Evolutionary conservation across 768 basidiomycete genomes (phyloP).

Genomic region (Glaciozyma martinii): DNA sequence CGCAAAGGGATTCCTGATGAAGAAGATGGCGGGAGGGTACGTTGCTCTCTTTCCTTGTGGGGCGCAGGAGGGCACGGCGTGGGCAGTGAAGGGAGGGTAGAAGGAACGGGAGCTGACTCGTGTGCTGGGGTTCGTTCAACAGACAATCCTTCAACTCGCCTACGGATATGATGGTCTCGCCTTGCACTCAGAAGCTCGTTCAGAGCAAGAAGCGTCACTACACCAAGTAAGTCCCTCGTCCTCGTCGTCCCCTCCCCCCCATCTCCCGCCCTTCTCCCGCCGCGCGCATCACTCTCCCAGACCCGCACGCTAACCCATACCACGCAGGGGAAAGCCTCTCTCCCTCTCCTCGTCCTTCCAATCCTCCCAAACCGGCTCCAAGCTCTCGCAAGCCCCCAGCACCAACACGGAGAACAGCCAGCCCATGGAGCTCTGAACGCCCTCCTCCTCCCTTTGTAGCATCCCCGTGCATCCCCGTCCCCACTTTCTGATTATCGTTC

Average conservation of each 20-base stretch:
- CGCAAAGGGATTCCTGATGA: conserved; percentile 82
- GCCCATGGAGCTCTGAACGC: too few species aligned
- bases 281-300: neutral
- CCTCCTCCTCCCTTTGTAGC: too few species aligned
- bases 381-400: neutral
- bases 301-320: neutral
- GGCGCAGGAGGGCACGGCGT: conserved; percentile 20
- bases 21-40: conserved; percentile 80
- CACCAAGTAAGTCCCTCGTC: conserved; percentile 54
- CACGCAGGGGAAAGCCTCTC: conserved; percentile 35
- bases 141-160: conserved; percentile 85
- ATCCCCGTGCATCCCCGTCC: too few species aligned
- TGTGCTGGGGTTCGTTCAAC: conserved; percentile 40
- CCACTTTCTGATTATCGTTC: too few species aligned
- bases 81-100: conserved; percentile 13
- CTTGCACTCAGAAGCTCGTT: conserved; percentile 80
- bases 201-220: conserved; percentile 92
- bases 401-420: too few species aligned
- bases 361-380: conserved; percentile 3
- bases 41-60: conserved; percentile 39
- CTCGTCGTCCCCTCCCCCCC: neutral
- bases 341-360: conserved; percentile 35
- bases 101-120: neutral
- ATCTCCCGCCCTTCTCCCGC: neutral
- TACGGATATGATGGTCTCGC: conserved; percentile 90